These are phyloP conservation scores for Mycena citricolor DNA, from an alignment of 1,284 basidiomycete genomes.

Conservation along the genomic window DNA sequence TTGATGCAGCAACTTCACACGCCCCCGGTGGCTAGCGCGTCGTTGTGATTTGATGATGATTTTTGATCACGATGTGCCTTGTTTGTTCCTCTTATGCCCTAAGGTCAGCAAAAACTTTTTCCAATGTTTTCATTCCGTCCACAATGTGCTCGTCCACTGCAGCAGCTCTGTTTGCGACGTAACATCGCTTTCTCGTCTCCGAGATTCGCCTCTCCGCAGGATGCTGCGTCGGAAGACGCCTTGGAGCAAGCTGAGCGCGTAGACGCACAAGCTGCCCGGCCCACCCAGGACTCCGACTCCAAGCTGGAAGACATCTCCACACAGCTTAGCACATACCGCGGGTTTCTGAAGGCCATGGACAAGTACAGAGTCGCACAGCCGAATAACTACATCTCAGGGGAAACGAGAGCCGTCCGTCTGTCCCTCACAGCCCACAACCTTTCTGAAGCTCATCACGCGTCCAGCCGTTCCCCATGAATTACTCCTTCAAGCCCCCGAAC, in stretches of 20 bases:
- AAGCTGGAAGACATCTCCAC: too few relatives aligned
- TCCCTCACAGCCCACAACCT: background rate
- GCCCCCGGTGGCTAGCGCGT: too few relatives aligned
- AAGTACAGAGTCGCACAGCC: constrained; percentile 10
- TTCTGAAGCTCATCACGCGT: constrained; percentile 23
- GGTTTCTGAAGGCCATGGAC: constrained; percentile 4
- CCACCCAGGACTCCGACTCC: too few relatives aligned
- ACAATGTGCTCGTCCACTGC: constrained; percentile 25
- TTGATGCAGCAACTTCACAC: too few relatives aligned
- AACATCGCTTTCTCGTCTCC: constrained; percentile 30
- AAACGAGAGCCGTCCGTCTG: background rate
- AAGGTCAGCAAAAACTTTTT: constrained; percentile 15
- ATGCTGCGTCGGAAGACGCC: constrained; percentile 13
- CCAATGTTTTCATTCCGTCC: constrained; percentile 17
- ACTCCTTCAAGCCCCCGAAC: constrained; percentile 73
- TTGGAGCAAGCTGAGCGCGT: constrained; percentile 24
- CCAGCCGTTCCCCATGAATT: constrained; percentile 84
- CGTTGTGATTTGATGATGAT: too few relatives aligned
- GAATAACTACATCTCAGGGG: too few relatives aligned
- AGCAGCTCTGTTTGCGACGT: constrained; percentile 24
- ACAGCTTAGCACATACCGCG: constrained; percentile 10
- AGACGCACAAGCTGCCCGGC: constrained; percentile 19
- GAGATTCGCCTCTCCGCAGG: constrained; percentile 27
- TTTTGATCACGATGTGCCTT: too few relatives aligned
- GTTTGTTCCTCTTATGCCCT: too few relatives aligned